phyloP scores from a whole-genome alignment of 192 early-diverging fungal genomes.

The Entomortierella chlamydospora region DNA sequence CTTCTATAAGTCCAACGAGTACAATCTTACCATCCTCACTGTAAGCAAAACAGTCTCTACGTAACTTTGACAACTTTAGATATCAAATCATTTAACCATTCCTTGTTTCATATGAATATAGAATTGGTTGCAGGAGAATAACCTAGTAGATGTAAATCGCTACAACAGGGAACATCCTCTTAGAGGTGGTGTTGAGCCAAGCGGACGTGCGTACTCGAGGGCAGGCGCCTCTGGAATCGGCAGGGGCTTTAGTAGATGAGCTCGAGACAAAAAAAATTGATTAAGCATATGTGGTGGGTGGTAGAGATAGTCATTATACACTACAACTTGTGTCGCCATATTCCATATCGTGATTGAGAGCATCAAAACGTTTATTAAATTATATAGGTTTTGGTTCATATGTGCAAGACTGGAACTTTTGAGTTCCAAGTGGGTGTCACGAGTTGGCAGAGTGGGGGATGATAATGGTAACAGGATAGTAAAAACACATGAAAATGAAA shows the following conservation, averaged over 20 bases:
- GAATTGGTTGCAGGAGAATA: constrained; percentile 43
- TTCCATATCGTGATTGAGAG: too few species aligned
- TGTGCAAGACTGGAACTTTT: too few species aligned
- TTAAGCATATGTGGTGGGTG: too few species aligned
- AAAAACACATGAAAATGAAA: too few species aligned
- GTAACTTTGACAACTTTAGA: background rate
- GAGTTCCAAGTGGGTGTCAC: too few species aligned
- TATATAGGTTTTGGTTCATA: too few species aligned
- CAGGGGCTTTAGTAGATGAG: background rate
- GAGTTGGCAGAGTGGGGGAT: too few species aligned
- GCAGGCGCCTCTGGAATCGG: constrained; percentile 28
- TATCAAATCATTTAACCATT: background rate
- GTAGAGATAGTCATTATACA: too few species aligned
- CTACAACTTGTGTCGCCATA: too few species aligned
- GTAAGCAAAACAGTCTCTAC: constrained; percentile 10
- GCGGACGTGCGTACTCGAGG: constrained; percentile 68
- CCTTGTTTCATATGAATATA: background rate
- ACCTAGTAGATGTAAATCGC: constrained; percentile 31
- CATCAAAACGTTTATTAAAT: too few species aligned
- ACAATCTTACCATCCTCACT: constrained; percentile 44
- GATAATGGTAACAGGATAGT: too few species aligned
- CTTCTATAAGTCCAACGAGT: constrained; percentile 53
- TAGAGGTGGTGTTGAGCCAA: constrained; percentile 33
- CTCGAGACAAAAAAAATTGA: too few species aligned
- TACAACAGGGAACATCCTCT: constrained; percentile 50